A percentile compares a stretch with the other conserved stretches of the same genome.
These are phyloP conservation scores for Trametes maxima DNA, from an alignment of 768 basidiomycete genomes.

Conservation along the genomic window DNA sequence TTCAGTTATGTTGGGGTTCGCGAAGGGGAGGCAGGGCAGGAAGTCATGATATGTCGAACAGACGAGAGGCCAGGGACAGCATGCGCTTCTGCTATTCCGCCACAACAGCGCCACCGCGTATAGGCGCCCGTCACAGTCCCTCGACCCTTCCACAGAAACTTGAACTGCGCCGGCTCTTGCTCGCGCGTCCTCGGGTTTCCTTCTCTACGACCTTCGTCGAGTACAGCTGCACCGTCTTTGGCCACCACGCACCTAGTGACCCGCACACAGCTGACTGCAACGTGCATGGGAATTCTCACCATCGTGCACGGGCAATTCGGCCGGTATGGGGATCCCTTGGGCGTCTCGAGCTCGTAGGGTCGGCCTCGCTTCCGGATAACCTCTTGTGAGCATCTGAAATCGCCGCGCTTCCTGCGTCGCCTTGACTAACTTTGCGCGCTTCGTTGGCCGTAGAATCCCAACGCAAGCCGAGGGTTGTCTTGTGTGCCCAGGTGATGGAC, in stretches of 20 bases:
- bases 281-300: background rate
- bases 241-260: background rate
- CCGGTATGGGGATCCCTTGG: no score
- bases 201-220: no score
- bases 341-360: no score
- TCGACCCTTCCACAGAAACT: no score
- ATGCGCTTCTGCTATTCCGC: background rate
- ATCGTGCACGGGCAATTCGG: background rate
- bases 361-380: no score
- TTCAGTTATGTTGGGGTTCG: background rate
- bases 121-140: background rate
- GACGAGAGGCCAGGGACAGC: background rate
- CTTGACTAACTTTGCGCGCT: no score
- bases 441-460: no score
- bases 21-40: background rate
- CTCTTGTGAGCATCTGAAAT: no score
- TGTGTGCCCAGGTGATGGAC: no score
- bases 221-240: background rate
- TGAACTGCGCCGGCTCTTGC: background rate
- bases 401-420: no score
- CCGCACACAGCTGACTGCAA: conserved; percentile 1
- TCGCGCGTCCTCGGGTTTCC: no score
- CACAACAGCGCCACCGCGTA: conserved; percentile 6
- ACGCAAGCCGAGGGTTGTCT: no score
- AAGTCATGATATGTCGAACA: background rate